phyloP scores from a whole-genome alignment of 2,329 filamentous ascomycete genomes.

The Cladophialophora yegresii region DNA sequence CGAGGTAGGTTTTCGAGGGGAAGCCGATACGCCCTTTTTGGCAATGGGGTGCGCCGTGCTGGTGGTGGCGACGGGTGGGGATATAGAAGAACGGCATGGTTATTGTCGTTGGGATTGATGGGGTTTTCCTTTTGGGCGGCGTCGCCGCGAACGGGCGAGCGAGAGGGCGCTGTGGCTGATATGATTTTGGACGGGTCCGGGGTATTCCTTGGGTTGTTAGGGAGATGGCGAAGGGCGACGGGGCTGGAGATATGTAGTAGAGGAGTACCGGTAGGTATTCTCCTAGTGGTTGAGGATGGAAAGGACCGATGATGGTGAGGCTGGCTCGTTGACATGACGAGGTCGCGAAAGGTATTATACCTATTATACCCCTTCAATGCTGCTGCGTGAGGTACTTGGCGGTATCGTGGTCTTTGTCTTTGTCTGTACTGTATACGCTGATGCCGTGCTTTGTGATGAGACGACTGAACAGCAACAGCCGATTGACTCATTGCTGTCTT shows the following conservation, averaged over 20 bases:
- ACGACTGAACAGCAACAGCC: too few relatives aligned
- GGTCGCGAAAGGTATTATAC: neutral
- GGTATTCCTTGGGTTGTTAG: neutral
- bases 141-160: too few relatives aligned
- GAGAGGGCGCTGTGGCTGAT: too few relatives aligned
- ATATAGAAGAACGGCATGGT: neutral
- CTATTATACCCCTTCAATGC: neutral
- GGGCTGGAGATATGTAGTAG: too few relatives aligned
- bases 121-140: too few relatives aligned
- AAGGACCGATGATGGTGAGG: neutral
- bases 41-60: too few relatives aligned
- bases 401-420: neutral
- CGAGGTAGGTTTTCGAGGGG: neutral
- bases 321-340: neutral
- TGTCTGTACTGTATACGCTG: neutral
- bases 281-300: neutral
- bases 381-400: neutral
- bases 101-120: neutral
- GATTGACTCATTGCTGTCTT: neutral
- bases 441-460: too few relatives aligned
- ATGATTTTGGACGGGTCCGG: neutral
- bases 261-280: too few relatives aligned
- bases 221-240: neutral
- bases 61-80: neutral
- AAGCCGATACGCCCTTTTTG: too few relatives aligned